Evolutionary conservation across 2,329 filamentous ascomycete genomes (phyloP), one percentile per base, ranked within the genome.

Genomic region (Aspergillus unguis): DNA sequence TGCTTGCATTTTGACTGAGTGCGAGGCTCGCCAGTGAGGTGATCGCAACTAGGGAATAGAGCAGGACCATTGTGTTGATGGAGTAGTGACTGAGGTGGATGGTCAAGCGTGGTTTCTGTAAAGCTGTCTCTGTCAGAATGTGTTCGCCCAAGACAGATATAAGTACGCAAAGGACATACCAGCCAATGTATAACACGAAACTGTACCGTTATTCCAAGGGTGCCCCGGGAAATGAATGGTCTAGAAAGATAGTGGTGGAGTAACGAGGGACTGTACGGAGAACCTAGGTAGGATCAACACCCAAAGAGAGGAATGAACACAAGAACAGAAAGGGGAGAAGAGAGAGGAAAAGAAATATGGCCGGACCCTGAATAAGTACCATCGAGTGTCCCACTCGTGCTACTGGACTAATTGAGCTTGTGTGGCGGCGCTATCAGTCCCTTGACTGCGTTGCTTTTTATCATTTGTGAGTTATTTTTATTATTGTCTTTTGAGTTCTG

Each of bases 31-130:
- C 62, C 41, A 67, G 52, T 28, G 66, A 65, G 52, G 67, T 59
- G 43, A 75, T 51, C 42, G 64, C 58, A 50, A 73, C 55, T 25
- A 75, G 51, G 33, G 60, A 64, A 50, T 56, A 65, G 50, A 58
- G 59, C 23, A 58, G 38, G 55, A 66, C 45, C 64, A 66, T 69
- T 6, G 44, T 61, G 53, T 41, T 38, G 56, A 52, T 47, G 26
- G 31, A 11, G 53, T 52, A 48, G 48, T 26, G 42, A 55, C 33
- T 33, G 42, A 26, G 25, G 36, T 43, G 33, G 36, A 41, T 31
- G 38, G 3, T 11, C 4, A 4, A 25, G 11, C 23, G 5, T 2
- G 25, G 8, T 23, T 5, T 11, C 5, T n/a, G 17, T 36, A 36
- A 11, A 23, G 17, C 23, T n/a, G 5, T 38, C 36, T 38, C 23